Evolutionary conservation across 176 grass and related monocot genomes (phyloP), one percentile per base, ranked within the genome.

Genomic region (Dactylis glomerata): DNA sequence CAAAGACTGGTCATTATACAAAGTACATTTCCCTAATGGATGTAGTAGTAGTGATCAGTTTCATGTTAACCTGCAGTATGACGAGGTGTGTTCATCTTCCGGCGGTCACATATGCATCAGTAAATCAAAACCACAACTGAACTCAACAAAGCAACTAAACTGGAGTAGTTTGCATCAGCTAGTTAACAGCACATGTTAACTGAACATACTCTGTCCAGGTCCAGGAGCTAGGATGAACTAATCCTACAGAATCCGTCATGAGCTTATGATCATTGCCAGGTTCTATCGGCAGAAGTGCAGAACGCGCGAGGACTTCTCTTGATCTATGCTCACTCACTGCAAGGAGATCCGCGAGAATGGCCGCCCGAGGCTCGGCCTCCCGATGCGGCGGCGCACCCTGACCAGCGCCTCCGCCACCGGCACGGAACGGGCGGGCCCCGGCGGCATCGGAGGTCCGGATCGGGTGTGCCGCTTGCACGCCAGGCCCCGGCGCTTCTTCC

Each of bases 331-430:
- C 40, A 26, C 24, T 46, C 27, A 49, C 44, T 50, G 26, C 61
- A 87, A 1, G 1, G 86, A 27, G 19, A 82, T 56, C 47, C 61
- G 46, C 27, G 79, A 36, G 14, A 87, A 54, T 1, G 17, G 72
- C 28, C 6, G 61, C 2, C 49, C 37, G n/a, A 77, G 59, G 22
- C 27, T 58, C 57, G 85, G 46, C 58, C 19, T 76, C 14, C 57
- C 58, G 49, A 68, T 76, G 47, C 86, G 79, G 46, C 79, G 19
- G 6, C 62, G 85, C 0, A 77, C 41, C 73, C 63, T 83, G 12
- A 30, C 0, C 61, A 87, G 58, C 0, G 86, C 86, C 73, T 17
- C 14, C 10, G 86, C 86, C 63, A 83, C 63, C 10, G 11, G 34
- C n/a, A 42, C 62, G n/a, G 80, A 52, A 7, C 86, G 58, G 19